These are phyloP conservation scores for Metarhizium brunneum DNA, from an alignment of 2,329 filamentous ascomycete genomes.

Conservation along the genomic window DNA sequence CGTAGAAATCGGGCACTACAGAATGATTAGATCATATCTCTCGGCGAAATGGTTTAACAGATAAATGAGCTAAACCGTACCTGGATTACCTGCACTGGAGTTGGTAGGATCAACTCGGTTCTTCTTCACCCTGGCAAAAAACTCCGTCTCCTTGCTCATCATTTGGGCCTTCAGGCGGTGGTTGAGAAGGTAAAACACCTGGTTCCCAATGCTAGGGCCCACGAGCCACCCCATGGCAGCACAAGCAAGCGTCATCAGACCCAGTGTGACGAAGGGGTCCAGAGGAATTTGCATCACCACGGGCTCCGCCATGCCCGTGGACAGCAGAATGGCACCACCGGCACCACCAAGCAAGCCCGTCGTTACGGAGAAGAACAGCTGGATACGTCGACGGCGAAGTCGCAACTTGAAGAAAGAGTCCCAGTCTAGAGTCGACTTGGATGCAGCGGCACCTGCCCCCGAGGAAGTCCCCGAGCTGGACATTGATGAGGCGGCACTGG, in stretches of 20 bases:
- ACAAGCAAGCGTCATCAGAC: constrained; percentile 67
- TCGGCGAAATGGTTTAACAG: not conserved
- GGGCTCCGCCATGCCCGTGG: constrained; percentile 63
- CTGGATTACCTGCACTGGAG: constrained; percentile 82
- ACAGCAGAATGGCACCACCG: constrained; percentile 55
- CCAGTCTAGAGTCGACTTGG: constrained; percentile 55
- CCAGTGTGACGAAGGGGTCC: constrained; percentile 80
- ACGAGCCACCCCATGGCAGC: constrained; percentile 79
- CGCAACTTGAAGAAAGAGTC: constrained; percentile 88
- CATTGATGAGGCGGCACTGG: constrained; percentile 6
- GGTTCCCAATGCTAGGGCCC: constrained; percentile 74
- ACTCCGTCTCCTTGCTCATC: constrained; percentile 83
- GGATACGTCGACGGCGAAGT: constrained; percentile 74
- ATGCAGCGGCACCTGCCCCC: constrained; percentile 1
- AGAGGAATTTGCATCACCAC: constrained; percentile 65
- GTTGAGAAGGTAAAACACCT: constrained; percentile 70
- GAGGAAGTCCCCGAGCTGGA: not conserved
- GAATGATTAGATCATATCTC: constrained; percentile 10
- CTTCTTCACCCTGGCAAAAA: constrained; percentile 85
- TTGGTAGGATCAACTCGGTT: constrained; percentile 85
- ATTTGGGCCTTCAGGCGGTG: constrained; percentile 63
- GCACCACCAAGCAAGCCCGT: constrained; percentile 54
- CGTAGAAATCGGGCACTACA: constrained; percentile 87
- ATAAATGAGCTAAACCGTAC: constrained; percentile 25
- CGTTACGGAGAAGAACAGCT: constrained; percentile 65